Base-by-base conservation (phyloP, 768 basidiomycete genomes). In the Pisolithus tinctorius region DNA sequence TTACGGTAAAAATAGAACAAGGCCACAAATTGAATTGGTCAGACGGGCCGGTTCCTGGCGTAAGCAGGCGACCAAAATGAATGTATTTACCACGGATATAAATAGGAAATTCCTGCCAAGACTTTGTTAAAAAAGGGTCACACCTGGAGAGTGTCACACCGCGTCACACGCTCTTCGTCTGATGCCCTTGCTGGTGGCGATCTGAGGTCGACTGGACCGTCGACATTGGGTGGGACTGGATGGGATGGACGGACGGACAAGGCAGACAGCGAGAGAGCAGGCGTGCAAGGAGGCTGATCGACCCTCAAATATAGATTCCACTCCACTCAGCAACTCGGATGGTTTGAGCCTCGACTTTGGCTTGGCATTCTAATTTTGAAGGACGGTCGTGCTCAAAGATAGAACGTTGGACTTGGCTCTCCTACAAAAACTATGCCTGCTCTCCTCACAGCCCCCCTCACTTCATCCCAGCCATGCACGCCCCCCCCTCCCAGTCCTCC, bases 291-390 rank as follows among this genome's bases (percentile, higher is more conserved):
- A 34, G 30, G 31, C 20, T 44, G 49, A 38, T 44, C 41, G 6
- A 26, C 46, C 17, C 14, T 27, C 13, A 37, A 20, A 47, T 36
- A 43, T 49, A 55, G 37, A 42, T 40, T 47, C 20, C 34, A 47
- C 41, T 47, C 20, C 34, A 47, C 41, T 41, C 59, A 56, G 58
- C 52, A 50, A 13, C 61, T 49, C 55, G 57, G 58, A 55, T 54
- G 45, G 34, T 56, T 54, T 65, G 60, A 63, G 67, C 67, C 67
- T 70, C 67, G 58, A 63, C 51, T 69, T 47, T 65, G 63, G 69
- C 71, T 73, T 73, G 71, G 71, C 71, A 59, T 68, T 67, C 72
- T 73, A 73, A 69, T 63, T 67, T 63, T 74, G 71, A 65, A 49
- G 30, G 54, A 62, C 51, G 64, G 54, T 58, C 34, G 61, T 61